Evolutionary conservation across 345 rosid species (phyloP), one percentile per base, ranked within the genome.

Genomic region (Tarenaya hassleriana): DNA sequence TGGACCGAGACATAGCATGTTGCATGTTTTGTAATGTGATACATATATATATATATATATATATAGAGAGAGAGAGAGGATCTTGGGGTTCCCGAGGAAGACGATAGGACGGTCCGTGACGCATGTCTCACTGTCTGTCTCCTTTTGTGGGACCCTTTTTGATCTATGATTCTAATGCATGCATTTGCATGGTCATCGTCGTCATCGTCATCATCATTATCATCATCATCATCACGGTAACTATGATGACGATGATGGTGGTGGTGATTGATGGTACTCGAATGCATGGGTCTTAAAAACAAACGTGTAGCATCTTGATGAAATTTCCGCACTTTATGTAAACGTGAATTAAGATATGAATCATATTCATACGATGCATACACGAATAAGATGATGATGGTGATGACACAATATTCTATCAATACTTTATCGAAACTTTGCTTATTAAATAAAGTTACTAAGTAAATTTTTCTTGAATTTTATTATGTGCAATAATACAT

Each of bases 81-180:
- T 21, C 40, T 65, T 63, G 47, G 66, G 74, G 69, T 60, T 74
- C 64, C 83, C 77, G 56, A 73, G 62, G 73, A 61, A 54, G 52
- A 42, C 55, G 70, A 71, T 59, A 75, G 79, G 75, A 77, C 76
- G 58, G 79, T 73, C 87, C 87, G 87, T 77, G 86, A 80, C 75
- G 41, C 75, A 73, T 73, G 82, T 73, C 69, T 46, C 68, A 47
- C 62, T 58, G 72, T 52, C 45, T 11, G 48, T 41, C 48, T 31
- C 35, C 12, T 42, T 2, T 44, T 37, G 71, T 61, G 44, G 75
- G 62, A 29, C 71, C 75, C 53, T n/a, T n/a, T n/a, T n/a, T n/a
- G n/a, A n/a, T n/a, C n/a, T 55, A 38, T 59, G 73, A 70, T 58
- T 70, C 61, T 60, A 65, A 67, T 63, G n/a, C n/a, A n/a, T n/a